phyloP scores from a whole-genome alignment of 257 asterid species.

The Penstemon newberryi region DNA sequence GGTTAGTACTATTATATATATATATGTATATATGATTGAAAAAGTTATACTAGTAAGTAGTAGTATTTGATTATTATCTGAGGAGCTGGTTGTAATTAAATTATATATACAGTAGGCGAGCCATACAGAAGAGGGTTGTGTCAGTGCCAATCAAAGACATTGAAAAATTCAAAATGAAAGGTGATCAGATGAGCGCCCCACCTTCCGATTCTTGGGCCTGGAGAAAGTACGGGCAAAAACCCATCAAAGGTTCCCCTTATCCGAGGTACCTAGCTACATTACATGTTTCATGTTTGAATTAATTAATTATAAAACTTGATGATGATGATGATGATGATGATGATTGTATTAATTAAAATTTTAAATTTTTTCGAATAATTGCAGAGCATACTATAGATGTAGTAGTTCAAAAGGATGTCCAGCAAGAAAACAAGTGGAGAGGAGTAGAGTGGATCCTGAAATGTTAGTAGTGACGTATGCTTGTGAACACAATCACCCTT shows the following conservation, averaged over 20 bases:
- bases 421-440: constrained; percentile 93
- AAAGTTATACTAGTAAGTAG: too few species aligned
- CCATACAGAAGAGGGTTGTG: constrained; percentile 69
- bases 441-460: constrained; percentile 67
- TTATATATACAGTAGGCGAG: constrained; percentile 50
- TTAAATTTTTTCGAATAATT: background rate
- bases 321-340: too few species aligned
- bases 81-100: too few species aligned
- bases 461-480: constrained; percentile 77
- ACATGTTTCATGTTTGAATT: too few species aligned
- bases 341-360: background rate
- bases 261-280: constrained; percentile 54
- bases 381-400: constrained; percentile 90
- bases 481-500: constrained; percentile 85
- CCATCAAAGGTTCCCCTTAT: constrained; percentile 94
- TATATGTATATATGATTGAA: background rate
- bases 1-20: constrained; percentile 8
- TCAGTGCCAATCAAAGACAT: constrained; percentile 72
- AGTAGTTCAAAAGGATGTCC: constrained; percentile 98
- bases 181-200: constrained; percentile 78
- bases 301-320: too few species aligned
- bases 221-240: constrained; percentile 96
- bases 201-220: constrained; percentile 99
- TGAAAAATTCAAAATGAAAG: constrained; percentile 69
- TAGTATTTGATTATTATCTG: too few species aligned